phyloP scores from a whole-genome alignment of 2,329 filamentous ascomycete genomes.

The Magnaporthiopsis incrustans region DNA sequence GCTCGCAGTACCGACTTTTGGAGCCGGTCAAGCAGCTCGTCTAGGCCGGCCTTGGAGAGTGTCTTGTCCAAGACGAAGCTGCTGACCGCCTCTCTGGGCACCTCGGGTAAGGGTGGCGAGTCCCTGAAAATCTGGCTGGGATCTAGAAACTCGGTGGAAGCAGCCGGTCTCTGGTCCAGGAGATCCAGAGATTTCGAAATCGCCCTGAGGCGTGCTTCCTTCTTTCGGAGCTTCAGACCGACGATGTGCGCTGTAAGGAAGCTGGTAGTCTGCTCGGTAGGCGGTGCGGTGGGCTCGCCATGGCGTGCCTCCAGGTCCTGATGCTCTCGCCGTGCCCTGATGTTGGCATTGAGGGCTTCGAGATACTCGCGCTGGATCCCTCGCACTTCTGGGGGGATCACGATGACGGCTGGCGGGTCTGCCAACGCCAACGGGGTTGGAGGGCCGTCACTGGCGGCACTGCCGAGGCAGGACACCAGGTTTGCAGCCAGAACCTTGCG shows the following conservation, averaged over 20 bases:
- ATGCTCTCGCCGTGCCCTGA: conserved; percentile 42
- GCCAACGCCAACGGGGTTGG: conserved; percentile 40
- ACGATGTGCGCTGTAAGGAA: conserved; percentile 43
- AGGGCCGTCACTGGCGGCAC: conserved; percentile 22
- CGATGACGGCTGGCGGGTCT: conserved; percentile 28
- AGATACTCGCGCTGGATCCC: conserved; percentile 48
- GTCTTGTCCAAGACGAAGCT: conserved; percentile 35
- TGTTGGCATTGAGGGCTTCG: conserved; percentile 43
- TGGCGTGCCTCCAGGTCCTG: conserved; percentile 18
- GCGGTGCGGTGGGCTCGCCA: conserved; percentile 4
- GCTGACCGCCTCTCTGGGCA: conserved; percentile 45
- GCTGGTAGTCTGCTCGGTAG: conserved; percentile 12
- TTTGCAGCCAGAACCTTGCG: conserved; percentile 46
- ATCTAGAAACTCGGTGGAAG: conserved; percentile 40
- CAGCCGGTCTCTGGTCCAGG: conserved; percentile 44
- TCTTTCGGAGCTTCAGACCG: conserved; percentile 42
- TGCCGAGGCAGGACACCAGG: conserved; percentile 38
- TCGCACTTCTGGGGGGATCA: conserved; percentile 26
- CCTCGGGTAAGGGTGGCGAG: conserved; percentile 34
- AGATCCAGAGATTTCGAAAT: conserved; percentile 43
- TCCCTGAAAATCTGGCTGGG: conserved; percentile 38
- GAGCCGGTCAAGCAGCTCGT: conserved; percentile 40
- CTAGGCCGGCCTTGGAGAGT: conserved; percentile 32
- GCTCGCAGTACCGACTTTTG: conserved; percentile 52
- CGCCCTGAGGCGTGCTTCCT: conserved; percentile 39